Evolutionary conservation across 148 eudicot genomes (phyloP), one percentile per base, ranked within the genome.

Genomic region (Rhododendron simsii): DNA sequence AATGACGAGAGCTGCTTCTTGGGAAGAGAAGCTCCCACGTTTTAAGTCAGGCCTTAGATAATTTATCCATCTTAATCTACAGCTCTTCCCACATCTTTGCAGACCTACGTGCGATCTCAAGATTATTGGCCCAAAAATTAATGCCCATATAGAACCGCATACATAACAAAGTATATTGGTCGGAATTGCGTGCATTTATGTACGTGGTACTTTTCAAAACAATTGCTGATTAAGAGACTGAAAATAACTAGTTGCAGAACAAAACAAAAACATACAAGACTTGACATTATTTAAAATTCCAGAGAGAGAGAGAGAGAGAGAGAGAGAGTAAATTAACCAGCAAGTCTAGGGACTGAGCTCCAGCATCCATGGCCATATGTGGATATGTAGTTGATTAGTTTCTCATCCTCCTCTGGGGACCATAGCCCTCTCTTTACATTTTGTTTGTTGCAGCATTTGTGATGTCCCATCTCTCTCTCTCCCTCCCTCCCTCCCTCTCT

Each of bases 321-420:
- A 26, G 39, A 63, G 55, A 87, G 82, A 76, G 50, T 8, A 47
- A 47, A 47, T 35, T 7, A 84, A 94, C 98, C 98, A 14, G 98
- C 95, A 83, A 90, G 93, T 81, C 89, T 90, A 8, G 98, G 98
- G 77, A 96, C 98, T n/a, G 94, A 84, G 87, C 98, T 94, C 98
- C 98, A 96, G 69, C 93, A 93, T 13, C 93, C 95, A 91, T 94
- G 98, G 84, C 98, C 98, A 84, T 90, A 89, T 59, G 92, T 89
- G 10, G 96, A 85, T 74, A 96, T 92, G 91, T 93, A 96, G 88
- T 83, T 91, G 85, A 96, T 87, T 86, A 96, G 95, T 85, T 92
- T 96, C 86, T 96, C 95, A 89, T 96, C 98, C 83, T 96, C 98
- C 73, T 95, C 98, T 21, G 98, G 98, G 86, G 98, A 95, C 98